Percentiles rank a stretch among this genome's conserved stretches.
Evolutionary conservation across 495 filamentous ascomycete species (phyloP).

Genomic region (Astrothelium macrocarpum): DNA sequence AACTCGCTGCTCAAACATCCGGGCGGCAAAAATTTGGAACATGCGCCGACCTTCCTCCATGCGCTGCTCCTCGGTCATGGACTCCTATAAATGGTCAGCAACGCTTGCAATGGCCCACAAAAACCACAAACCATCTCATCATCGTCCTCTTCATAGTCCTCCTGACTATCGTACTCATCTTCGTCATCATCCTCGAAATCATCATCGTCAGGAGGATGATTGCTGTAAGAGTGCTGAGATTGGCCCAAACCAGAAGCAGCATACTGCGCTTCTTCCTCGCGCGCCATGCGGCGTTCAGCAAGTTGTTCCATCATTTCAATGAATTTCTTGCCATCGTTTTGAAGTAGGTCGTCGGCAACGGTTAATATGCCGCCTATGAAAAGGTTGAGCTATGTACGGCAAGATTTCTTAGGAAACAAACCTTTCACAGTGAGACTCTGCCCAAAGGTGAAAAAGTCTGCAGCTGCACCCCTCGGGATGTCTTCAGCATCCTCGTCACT

Average conservation of each 20-base stretch:
- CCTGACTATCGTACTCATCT: constrained; percentile 80
- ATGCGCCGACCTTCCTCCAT: constrained; percentile 98
- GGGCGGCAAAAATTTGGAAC: constrained; percentile 98
- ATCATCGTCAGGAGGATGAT: constrained; percentile 59
- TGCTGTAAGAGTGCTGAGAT: constrained; percentile 42
- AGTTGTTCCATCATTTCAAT: constrained; percentile 99
- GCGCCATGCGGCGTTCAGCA: constrained; percentile 91
- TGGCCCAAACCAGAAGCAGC: constrained; percentile 47
- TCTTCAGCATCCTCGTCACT: constrained; percentile 48
- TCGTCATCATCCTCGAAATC: constrained; percentile 72
- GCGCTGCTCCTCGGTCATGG: constrained; percentile 94
- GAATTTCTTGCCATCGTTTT: constrained; percentile 99
- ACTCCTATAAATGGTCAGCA: constrained; percentile 52
- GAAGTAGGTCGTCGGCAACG: constrained; percentile 93
- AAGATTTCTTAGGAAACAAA: constrained; percentile 37
- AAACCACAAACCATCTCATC: constrained; percentile 63
- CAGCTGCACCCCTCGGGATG: constrained; percentile 42
- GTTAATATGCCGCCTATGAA: constrained; percentile 89
- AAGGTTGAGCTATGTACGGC: constrained; percentile 31
- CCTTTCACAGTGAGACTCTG: constrained; percentile 96
- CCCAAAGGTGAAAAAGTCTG: constrained; percentile 94
- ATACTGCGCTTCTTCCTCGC: constrained; percentile 82
- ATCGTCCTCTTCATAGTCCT: constrained; percentile 83
- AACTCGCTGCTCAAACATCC: constrained; percentile 98
- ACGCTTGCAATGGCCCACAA: not conserved